phyloP scores from a whole-genome alignment of 2,329 filamentous ascomycete genomes.

The Fusarium fracticaudum region DNA sequence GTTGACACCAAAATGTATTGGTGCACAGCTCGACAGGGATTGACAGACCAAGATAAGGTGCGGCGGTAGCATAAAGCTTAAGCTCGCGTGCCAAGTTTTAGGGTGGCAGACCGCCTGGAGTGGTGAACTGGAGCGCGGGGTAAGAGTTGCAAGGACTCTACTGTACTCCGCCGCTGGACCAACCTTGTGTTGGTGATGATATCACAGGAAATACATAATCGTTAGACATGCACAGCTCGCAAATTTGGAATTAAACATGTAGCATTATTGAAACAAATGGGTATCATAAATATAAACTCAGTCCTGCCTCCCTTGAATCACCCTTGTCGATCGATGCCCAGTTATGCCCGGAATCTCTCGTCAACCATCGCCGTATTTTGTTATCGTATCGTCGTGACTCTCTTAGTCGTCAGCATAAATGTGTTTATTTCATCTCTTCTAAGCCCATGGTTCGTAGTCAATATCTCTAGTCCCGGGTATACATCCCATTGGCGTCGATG shows the following conservation, averaged over 20 bases:
- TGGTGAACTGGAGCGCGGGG: neutral
- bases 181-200: neutral
- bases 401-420: neutral
- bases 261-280: slow-evolving; percentile 5
- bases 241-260: too few species aligned
- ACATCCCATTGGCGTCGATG: slow-evolving; percentile 22
- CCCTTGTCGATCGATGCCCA: neutral
- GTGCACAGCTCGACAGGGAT: neutral
- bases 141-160: neutral
- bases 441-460: neutral
- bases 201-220: neutral
- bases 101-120: neutral
- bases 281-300: neutral
- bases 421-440: neutral
- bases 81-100: slow-evolving; percentile 24
- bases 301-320: neutral
- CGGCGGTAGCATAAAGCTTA: neutral
- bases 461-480: slow-evolving; percentile 8
- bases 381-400: neutral
- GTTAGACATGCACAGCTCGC: neutral
- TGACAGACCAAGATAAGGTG: slow-evolving; percentile 27
- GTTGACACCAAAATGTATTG: slow-evolving; percentile 23
- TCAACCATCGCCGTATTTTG: neutral
- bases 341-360: neutral
- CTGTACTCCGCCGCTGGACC: neutral